These are phyloP conservation scores for Dianthus caryophyllus DNA, from an alignment of 148 eudicot genomes.

Conservation along the genomic window DNA sequence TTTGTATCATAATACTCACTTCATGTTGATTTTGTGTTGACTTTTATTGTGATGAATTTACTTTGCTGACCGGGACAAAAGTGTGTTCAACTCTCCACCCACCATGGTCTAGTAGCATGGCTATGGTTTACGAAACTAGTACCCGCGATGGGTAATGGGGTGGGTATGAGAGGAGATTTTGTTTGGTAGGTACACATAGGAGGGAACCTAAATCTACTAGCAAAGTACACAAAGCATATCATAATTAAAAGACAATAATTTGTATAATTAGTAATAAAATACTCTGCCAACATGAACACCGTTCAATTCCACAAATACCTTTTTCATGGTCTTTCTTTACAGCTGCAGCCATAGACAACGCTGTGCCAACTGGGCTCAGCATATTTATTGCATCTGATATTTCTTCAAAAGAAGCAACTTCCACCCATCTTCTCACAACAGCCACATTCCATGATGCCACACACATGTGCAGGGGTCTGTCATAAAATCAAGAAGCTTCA, in stretches of 20 bases:
- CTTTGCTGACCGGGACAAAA: too few relatives aligned
- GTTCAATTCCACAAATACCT: constrained; percentile 39
- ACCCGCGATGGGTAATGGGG: too few relatives aligned
- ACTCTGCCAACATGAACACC: constrained; percentile 7
- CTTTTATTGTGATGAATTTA: too few relatives aligned
- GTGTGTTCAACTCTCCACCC: too few relatives aligned
- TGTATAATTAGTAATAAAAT: neutral
- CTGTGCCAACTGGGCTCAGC: constrained; percentile 73
- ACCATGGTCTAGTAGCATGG: too few relatives aligned
- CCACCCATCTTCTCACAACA: constrained; percentile 87
- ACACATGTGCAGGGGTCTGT: constrained; percentile 93
- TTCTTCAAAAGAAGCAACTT: constrained; percentile 71
- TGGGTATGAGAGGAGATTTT: too few relatives aligned
- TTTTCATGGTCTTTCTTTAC: constrained; percentile 90
- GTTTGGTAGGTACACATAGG: too few relatives aligned
- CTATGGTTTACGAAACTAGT: too few relatives aligned
- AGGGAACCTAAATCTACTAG: too few relatives aligned
- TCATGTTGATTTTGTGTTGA: too few relatives aligned
- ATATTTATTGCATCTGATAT: constrained; percentile 80
- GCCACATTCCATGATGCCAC: constrained; percentile 80
- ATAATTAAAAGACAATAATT: neutral
- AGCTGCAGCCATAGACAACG: constrained; percentile 96
- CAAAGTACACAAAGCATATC: too few relatives aligned
- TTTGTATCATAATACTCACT: too few relatives aligned
- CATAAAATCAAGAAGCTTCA: constrained; percentile 20